A percentile compares a stretch with the other conserved stretches of the same genome.
Conservation (phyloP, 108 stramenopile genomes). For the Halocafeteria seosinensis region DNA sequence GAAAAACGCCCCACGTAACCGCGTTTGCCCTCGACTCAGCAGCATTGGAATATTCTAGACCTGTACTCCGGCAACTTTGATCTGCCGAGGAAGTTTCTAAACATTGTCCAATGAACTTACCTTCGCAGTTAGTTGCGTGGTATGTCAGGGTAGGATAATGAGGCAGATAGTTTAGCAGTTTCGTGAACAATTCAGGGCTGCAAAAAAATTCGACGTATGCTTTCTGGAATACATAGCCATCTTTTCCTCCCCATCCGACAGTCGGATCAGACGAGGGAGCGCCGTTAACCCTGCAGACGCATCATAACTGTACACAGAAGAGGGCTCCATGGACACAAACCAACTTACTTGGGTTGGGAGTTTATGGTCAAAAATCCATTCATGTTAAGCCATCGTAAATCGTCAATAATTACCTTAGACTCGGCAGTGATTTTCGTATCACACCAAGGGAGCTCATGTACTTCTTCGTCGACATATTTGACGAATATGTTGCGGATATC, state of each 20-base stretch:
- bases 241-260: conserved; percentile 22
- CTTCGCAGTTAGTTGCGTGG: conserved; percentile 16
- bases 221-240: conserved; percentile 22
- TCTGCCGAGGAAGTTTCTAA: no score
- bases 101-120: conserved; percentile 8
- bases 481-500: conserved; percentile 18
- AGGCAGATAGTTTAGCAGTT: background rate
- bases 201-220: conserved; percentile 24
- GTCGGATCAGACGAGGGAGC: background rate
- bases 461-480: conserved; percentile 10
- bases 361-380: conserved; percentile 26
- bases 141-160: conserved; percentile 2
- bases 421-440: conserved; percentile 12
- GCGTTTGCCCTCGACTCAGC: conserved; percentile 8
- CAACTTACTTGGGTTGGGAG: conserved; percentile 21
- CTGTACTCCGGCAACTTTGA: no score
- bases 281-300: conserved; percentile 22
- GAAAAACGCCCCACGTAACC: conserved; percentile 30
- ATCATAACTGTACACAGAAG: no score
- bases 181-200: conserved; percentile 7
- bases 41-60: background rate
- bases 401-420: conserved; percentile 1
- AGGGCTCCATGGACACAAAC: no score
- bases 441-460: conserved; percentile 20
- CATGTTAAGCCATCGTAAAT: conserved; percentile 10